Base-by-base conservation (phyloP, 2,329 filamentous ascomycete genomes). In the Calcarisporium arbuscula region DNA sequence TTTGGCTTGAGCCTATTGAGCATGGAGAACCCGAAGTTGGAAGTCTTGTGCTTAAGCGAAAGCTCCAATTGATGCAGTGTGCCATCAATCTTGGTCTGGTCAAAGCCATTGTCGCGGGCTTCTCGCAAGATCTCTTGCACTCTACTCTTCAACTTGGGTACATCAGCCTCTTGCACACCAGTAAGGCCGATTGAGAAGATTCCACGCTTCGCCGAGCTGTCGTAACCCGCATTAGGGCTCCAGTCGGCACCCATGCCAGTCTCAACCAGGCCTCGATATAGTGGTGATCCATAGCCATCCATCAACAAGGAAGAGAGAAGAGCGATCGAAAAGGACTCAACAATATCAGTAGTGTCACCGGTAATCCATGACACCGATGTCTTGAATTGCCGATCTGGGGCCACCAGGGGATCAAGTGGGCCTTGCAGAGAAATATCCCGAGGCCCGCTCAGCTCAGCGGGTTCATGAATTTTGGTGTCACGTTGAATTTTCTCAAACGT, bases 41-140 rank as follows among this genome's bases (percentile, higher is more conserved):
- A 86, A 1, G 88, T 95, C 68, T 96, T 96, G 65, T 98, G 88
- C 63, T 95, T 95, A 31, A 96, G 65, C 1, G 81, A 74, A n/a
- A 98, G 72, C 56, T 98, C 92, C 5, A 96, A 65, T 58, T 96
- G 90, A 57, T 98, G 92, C 35, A 98, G 71, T 43, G 94, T 84
- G 4, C 92, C 92, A 43, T 95, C 86, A 39, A 98, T 86, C 60
- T 98, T 98, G 48, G 81, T 78, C 50, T 81, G 72, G 39, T 92
- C 88, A 48, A 98, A 95, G 0, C 92, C 90, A 40, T 81, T 84
- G 18, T 79, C 65, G 14, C 79, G 73, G 6, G 77, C 77, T 29
- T 86, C 78, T 18, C 69, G 67, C 35, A 95, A 68, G 4, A 90
- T 85, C 19, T 76, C 75, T 38, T 81, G 75, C 19, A 95, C 76